Conservation (phyloP, 2,329 filamentous ascomycete genomes). For the Didymella arachidicola region DNA sequence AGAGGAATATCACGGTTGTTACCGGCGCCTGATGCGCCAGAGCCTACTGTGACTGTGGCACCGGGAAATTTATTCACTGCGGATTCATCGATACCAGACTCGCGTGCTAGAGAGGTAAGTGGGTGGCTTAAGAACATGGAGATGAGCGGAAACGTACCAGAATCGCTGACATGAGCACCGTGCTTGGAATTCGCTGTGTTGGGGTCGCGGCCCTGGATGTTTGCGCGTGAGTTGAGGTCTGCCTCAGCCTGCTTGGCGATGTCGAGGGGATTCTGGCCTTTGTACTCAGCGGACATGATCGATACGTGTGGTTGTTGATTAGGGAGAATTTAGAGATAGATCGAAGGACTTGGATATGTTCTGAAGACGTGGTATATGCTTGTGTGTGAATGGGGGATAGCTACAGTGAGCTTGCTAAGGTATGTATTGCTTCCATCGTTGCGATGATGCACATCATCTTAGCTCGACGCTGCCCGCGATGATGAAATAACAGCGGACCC, state of each 20-base stretch:
- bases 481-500: constrained; percentile 19
- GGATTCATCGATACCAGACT: constrained; percentile 58
- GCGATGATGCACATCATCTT: neutral
- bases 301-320: neutral
- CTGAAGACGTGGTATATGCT: neutral
- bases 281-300: constrained; percentile 55
- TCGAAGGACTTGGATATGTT: neutral
- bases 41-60: constrained; percentile 54
- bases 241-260: constrained; percentile 59
- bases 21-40: constrained; percentile 53
- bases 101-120: constrained; percentile 44
- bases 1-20: constrained; percentile 59
- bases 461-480: constrained; percentile 4
- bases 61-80: constrained; percentile 56
- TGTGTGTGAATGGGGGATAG: neutral
- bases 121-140: neutral
- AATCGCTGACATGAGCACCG: constrained; percentile 40
- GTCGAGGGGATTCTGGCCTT: constrained; percentile 52
- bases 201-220: constrained; percentile 49
- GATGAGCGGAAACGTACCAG: constrained; percentile 41
- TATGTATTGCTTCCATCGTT: constrained; percentile 9
- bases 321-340: neutral
- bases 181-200: constrained; percentile 22
- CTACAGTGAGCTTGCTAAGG: constrained; percentile 1
- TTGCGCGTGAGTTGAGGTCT: constrained; percentile 56